Percentiles rank a stretch among this genome's conserved stretches.
Evolutionary conservation across 352 stramenopile species (phyloP).

Genomic region (Pythium periplocum): DNA sequence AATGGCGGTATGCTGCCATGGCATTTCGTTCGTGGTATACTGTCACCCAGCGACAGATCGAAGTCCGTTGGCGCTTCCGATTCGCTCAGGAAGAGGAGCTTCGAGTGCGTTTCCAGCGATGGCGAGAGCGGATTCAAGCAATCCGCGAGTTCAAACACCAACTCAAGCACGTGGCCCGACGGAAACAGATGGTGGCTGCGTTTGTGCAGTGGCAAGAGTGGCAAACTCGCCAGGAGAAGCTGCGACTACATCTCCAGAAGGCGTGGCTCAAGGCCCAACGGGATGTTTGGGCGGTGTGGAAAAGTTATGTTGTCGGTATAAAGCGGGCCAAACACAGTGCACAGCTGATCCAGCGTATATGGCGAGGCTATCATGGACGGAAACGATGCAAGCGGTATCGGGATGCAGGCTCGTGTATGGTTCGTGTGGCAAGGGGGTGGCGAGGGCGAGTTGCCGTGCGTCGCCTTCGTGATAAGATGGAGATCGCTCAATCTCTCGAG

Average conservation of each 20-base stretch:
- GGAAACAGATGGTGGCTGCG: constrained; percentile 6
- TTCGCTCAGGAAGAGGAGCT: constrained; percentile 9
- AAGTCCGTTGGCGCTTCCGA: constrained; percentile 19
- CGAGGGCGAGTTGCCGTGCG: constrained; percentile 3
- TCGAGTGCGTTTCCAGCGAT: constrained; percentile 12
- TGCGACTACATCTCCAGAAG: constrained; percentile 9
- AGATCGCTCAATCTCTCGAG: constrained; percentile 3
- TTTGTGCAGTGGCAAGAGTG: constrained; percentile 12
- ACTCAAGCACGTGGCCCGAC: constrained; percentile 14
- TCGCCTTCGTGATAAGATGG: neutral
- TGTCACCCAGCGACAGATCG: constrained; percentile 14
- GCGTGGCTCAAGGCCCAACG: constrained; percentile 13
- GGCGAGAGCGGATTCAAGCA: constrained; percentile 7
- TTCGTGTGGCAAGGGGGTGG: constrained; percentile 1
- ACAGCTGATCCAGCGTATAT: constrained; percentile 6
- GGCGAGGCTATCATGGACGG: constrained; percentile 5
- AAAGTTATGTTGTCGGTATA: neutral
- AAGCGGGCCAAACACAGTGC: neutral
- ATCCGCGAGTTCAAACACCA: constrained; percentile 14
- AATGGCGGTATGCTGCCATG: constrained; percentile 5
- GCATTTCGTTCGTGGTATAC: constrained; percentile 17
- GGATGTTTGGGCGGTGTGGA: constrained; percentile 4
- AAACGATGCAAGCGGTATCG: neutral
- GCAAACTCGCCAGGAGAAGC: constrained; percentile 6
- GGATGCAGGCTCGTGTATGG: neutral